These are phyloP conservation scores for Gracilaria domingensis DNA, from an alignment of 23 red algal genomes.

Conservation along the genomic window DNA sequence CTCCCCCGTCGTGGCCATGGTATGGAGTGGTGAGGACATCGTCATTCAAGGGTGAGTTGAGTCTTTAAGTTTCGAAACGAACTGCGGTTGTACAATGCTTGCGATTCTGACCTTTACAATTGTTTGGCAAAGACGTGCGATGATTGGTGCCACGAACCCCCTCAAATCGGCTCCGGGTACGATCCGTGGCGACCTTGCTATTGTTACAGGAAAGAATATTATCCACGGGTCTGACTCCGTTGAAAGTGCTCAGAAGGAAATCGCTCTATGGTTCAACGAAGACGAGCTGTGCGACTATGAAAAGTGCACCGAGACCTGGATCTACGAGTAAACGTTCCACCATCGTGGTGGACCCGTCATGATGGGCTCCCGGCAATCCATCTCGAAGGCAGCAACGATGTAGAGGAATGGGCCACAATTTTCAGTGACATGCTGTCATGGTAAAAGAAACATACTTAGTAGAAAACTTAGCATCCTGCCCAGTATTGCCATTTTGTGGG, in stretches of 20 bases:
- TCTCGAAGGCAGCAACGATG: not conserved
- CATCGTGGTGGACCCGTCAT: no score
- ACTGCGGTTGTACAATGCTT: not conserved
- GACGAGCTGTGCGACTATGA: slow-evolving; percentile 75
- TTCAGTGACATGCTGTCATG: not conserved
- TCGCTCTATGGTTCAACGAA: slow-evolving; percentile 88
- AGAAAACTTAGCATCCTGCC: no score
- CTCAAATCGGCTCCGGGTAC: slow-evolving; percentile 90
- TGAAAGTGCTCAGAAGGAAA: slow-evolving; percentile 84
- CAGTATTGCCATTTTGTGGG: no score
- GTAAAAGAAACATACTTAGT: not conserved
- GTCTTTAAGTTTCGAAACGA: not conserved
- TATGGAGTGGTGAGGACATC: slow-evolving; percentile 93
- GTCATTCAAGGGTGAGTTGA: slow-evolving; percentile 71
- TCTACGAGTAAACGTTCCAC: slow-evolving; percentile 48
- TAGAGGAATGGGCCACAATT: not conserved
- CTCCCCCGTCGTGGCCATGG: slow-evolving; percentile 94
- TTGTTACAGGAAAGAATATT: slow-evolving; percentile 87
- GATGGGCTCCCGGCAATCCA: not conserved
- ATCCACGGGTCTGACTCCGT: slow-evolving; percentile 92
- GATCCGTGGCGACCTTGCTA: slow-evolving; percentile 91
- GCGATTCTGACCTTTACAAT: not conserved
- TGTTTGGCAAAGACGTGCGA: slow-evolving; percentile 26
- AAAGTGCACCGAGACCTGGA: slow-evolving; percentile 47
- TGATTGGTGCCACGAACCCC: slow-evolving; percentile 97